Base-by-base conservation (phyloP, 2,329 filamentous ascomycete genomes). In the Trichoderma arundinaceum region DNA sequence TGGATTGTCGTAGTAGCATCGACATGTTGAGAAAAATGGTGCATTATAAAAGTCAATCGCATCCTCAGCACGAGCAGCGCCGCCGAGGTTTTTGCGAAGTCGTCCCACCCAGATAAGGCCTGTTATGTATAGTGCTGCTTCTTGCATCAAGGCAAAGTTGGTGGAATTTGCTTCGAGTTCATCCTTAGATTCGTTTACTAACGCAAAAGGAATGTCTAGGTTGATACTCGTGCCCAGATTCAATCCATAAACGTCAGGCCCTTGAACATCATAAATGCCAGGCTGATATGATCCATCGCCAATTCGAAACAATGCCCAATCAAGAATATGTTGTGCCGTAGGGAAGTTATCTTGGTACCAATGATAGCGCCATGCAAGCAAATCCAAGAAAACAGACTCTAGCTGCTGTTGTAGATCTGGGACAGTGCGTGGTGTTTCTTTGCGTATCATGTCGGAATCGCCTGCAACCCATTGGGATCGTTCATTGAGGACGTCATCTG, bases 1-100 rank as follows among this genome's bases (percentile, higher is more conserved):
- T 4, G 43, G 43, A n/a, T 28, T 59, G n/a, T 59, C 57, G 19
- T 48, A 59, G 19, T 49, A 59, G 44, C 57, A 59, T 7, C 57
- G 57, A 12, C 57, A 59, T 3, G 28, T 59, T 15, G 57, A 59
- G 17, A 59, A 59, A 5, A 48, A 38, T 6, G 57, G 39, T 4
- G 57, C 13, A 28, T 59, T 59, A 2, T 59, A 59, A 13, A 59
- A 59, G 33, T 59, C 57, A 49, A 59, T 49, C 4, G 57, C 57
- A 6, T 59, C 57, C 7, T 43, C 13, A 7, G 57, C 57, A 49
- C 57, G 43, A 59, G 57, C 57, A n/a, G 57, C 57, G 7, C 57
- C 57, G 8, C 12, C 57, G 32, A 59, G 57, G 15, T 59, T 49
- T 10, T 59, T 59, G 5, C 33, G 17, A 3, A 59, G 32, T 5